phyloP scores from a whole-genome alignment of 345 rosid genomes.

The Rubroshorea leprosula region DNA sequence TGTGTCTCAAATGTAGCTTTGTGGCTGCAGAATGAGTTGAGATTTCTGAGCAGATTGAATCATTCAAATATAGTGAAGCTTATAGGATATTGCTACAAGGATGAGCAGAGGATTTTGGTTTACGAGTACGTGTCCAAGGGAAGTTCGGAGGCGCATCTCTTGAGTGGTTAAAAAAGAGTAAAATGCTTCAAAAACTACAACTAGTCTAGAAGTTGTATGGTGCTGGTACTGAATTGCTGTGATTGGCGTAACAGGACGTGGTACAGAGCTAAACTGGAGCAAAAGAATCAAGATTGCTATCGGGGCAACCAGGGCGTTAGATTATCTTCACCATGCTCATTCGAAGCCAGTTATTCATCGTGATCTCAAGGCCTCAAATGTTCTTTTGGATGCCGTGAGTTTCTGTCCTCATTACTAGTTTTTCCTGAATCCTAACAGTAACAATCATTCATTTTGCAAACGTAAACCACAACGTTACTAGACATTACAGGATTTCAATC shows the following conservation, averaged over 20 bases:
- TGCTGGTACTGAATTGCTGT: not conserved
- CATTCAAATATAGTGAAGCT: slow-evolving; percentile 48
- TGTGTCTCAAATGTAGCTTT: not conserved
- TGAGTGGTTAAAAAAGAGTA: slow-evolving; percentile 24
- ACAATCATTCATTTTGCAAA: slow-evolving; percentile 1
- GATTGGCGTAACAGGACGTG: slow-evolving; percentile 18
- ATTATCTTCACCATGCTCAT: slow-evolving; percentile 35
- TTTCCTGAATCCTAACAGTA: slow-evolving; percentile 2
- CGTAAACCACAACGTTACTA: no score
- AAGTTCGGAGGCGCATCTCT: slow-evolving; percentile 40
- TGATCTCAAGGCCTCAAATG: slow-evolving; percentile 43
- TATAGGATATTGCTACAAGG: slow-evolving; percentile 36
- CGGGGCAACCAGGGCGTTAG: slow-evolving; percentile 44
- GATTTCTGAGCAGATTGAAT: slow-evolving; percentile 31
- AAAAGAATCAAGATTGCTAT: slow-evolving; percentile 39
- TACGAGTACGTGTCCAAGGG: slow-evolving; percentile 43
- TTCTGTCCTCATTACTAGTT: not conserved
- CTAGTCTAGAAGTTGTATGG: no score
- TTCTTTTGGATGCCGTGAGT: slow-evolving; percentile 34
- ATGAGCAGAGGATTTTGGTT: slow-evolving; percentile 32
- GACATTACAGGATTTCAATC: slow-evolving; percentile 37
- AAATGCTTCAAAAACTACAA: no score
- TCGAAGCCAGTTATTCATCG: slow-evolving; percentile 38
- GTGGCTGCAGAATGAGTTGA: slow-evolving; percentile 27
- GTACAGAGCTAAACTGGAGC: slow-evolving; percentile 31